Evolutionary conservation across 2,329 filamentous ascomycete species (phyloP).

Genomic region (Claviceps monticola): DNA sequence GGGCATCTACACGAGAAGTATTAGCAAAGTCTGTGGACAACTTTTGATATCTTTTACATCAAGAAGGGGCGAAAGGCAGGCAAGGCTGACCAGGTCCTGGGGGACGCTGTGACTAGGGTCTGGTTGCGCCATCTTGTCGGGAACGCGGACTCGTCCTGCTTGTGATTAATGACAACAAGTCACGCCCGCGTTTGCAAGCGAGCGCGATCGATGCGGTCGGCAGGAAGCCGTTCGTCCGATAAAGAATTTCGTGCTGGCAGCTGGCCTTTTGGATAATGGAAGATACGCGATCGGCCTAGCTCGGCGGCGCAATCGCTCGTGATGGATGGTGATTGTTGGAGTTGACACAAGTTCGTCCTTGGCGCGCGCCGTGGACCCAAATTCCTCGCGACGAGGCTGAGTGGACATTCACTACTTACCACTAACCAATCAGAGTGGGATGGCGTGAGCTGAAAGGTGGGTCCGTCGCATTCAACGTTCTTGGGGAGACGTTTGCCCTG

Average conservation of each 20-base stretch:
- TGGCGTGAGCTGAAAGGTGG: neutral
- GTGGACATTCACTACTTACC: neutral
- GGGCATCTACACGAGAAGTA: conserved; percentile 43
- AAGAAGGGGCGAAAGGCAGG: neutral
- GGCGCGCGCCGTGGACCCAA: conserved; percentile 13
- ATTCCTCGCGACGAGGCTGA: conserved; percentile 25
- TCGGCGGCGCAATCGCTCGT: conserved; percentile 7
- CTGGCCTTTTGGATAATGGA: neutral
- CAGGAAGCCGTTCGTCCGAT: neutral
- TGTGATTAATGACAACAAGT: neutral
- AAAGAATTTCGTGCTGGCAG: neutral
- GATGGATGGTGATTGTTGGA: conserved; percentile 5
- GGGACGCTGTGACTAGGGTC: conserved; percentile 29
- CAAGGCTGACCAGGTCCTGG: conserved; percentile 25
- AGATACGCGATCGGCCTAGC: neutral
- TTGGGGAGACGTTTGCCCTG: no score
- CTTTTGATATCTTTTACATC: neutral
- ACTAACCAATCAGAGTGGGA: conserved; percentile 14
- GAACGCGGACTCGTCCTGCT: conserved; percentile 1
- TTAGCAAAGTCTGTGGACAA: conserved; percentile 10
- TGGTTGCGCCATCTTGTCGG: conserved; percentile 23
- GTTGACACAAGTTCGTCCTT: conserved; percentile 8
- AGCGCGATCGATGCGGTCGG: neutral
- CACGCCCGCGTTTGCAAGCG: neutral
- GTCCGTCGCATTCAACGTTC: neutral